Evolutionary conservation across 352 stramenopile species (phyloP).

Genomic region (Phytopythium vexans): DNA sequence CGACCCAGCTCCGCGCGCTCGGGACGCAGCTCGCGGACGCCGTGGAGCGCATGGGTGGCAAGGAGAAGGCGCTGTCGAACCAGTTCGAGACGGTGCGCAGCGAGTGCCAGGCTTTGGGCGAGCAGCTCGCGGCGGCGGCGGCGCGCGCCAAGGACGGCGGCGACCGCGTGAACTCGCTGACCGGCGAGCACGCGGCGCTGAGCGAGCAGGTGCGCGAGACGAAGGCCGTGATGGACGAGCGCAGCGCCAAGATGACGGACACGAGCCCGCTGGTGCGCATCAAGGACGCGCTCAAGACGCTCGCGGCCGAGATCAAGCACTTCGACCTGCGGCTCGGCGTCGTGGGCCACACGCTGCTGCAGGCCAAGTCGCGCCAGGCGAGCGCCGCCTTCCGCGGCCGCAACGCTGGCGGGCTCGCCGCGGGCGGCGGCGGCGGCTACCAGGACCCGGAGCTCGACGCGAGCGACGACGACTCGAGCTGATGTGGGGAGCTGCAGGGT

Average conservation of each 20-base stretch:
- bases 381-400: slow-evolving; percentile 26
- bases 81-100: slow-evolving; percentile 63
- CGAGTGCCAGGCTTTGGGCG: slow-evolving; percentile 64
- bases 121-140: slow-evolving; percentile 53
- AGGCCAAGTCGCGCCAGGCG: slow-evolving; percentile 65
- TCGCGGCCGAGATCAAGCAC: slow-evolving; percentile 72
- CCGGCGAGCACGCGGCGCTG: slow-evolving; percentile 64
- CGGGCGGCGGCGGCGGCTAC: slow-evolving; percentile 36
- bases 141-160: slow-evolving; percentile 66
- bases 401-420: slow-evolving; percentile 23
- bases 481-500: neutral
- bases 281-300: slow-evolving; percentile 79
- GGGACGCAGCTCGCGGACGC: slow-evolving; percentile 54
- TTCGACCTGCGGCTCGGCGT: slow-evolving; percentile 83
- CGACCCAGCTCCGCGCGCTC: slow-evolving; percentile 61
- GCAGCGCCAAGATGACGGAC: slow-evolving; percentile 84
- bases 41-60: slow-evolving; percentile 53
- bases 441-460: slow-evolving; percentile 76
- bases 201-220: slow-evolving; percentile 74
- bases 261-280: slow-evolving; percentile 82
- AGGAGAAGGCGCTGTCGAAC: slow-evolving; percentile 82
- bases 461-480: slow-evolving; percentile 80
- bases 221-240: slow-evolving; percentile 77
- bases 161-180: slow-evolving; percentile 77
- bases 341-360: slow-evolving; percentile 73